Base-by-base conservation (phyloP, 352 stramenopile species). In the Blastocystis sp. region DNA sequence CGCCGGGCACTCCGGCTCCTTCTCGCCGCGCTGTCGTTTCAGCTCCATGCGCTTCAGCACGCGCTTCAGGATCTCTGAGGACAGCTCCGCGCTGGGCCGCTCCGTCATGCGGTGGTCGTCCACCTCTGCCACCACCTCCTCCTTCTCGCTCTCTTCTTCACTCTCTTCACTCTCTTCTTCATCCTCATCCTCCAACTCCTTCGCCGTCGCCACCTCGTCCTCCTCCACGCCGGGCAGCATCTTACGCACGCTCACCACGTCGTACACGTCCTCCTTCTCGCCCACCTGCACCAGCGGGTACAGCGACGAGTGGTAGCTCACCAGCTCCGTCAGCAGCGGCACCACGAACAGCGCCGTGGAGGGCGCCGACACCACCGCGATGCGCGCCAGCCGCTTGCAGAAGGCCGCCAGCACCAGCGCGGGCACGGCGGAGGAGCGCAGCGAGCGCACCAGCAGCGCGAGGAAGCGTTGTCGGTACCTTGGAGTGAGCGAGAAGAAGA, bases 341-440 rank as follows among this genome's bases (percentile, higher is more conserved):
- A 79, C 78, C 59, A 88, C 52, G 45, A 88, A 88, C 45, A 88
- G 45, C 40, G 64, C 64, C 21, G 78, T 88, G 19, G 64, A 64
- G 11, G 78, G 78, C 0, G 64, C 65, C 9, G 40, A 28, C 60
- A 24, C 34, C 11, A 88, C 42, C 3, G 78, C 78, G 21, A 88
- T 77, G 11, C 78, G 45, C 43, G 43, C 65, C 34, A 88, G 63
- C 19, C 92, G 92, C 90, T 95, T 96, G 70, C 92, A 93, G 76
- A 95, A 96, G 52, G 93, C 93, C 7, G 93, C 93, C 48, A 95
- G 89, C 66, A 94, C 93, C 90, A 95, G 94, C 52, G 93, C 93
- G 9, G 93, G 92, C 80, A 96, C 90, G 89, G 95, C 92, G 61
- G 92, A 93, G 52, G 93, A 96, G 69, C 93, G 95, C 45, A 96